These are phyloP conservation scores for Fonsecaea pedrosoi DNA, from an alignment of 2,329 filamentous ascomycete genomes.

Conservation along the genomic window DNA sequence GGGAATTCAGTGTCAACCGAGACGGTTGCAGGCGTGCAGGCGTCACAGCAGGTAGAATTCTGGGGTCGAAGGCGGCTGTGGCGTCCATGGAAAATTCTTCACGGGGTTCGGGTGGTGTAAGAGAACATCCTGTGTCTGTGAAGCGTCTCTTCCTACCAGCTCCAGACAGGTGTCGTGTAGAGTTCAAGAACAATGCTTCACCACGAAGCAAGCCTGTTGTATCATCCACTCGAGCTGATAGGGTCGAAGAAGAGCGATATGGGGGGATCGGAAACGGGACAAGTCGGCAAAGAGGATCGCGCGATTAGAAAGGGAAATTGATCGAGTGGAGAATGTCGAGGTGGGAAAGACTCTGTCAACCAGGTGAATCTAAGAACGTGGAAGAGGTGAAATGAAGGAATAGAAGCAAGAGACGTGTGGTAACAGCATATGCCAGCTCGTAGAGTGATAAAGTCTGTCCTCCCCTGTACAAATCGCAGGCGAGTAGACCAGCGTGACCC, in stretches of 20 bases:
- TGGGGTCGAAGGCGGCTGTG: constrained; percentile 23
- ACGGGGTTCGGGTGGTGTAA: constrained; percentile 24
- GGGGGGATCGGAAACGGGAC: constrained; percentile 23
- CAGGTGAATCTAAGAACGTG: neutral
- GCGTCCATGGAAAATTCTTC: constrained; percentile 38
- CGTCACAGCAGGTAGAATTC: constrained; percentile 27
- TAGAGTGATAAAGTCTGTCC: neutral
- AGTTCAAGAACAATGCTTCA: constrained; percentile 7
- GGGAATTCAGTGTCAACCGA: constrained; percentile 9
- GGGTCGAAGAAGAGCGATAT: constrained; percentile 15
- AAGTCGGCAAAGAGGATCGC: constrained; percentile 30
- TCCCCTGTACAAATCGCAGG: neutral
- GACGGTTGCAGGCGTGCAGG: constrained; percentile 18
- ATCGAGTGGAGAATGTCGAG: constrained; percentile 5
- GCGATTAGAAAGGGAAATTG: constrained; percentile 3
- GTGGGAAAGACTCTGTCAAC: constrained; percentile 2
- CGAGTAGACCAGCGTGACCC: neutral
- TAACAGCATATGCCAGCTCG: neutral
- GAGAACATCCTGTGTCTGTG: constrained; percentile 27
- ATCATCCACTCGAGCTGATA: constrained; percentile 12
- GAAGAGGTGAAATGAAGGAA: constrained; percentile 8
- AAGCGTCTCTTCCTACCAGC: constrained; percentile 13
- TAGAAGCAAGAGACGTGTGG: constrained; percentile 6
- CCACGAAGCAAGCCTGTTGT: constrained; percentile 3
- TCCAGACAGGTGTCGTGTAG: neutral